These are phyloP conservation scores for Ustilaginoidea virens DNA, from an alignment of 2,329 filamentous ascomycete species.

Conservation along the genomic window DNA sequence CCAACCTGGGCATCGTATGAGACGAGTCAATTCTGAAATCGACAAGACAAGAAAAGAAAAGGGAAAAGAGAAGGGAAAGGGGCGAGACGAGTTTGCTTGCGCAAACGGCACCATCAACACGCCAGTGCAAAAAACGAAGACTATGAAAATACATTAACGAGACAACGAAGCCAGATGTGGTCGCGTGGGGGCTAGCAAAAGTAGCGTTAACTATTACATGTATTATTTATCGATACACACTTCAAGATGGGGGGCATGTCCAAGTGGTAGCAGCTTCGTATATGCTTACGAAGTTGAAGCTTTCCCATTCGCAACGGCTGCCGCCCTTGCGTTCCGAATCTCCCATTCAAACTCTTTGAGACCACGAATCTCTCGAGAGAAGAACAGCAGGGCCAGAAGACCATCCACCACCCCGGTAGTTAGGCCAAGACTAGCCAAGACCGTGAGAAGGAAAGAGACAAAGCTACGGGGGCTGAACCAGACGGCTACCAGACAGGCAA, in stretches of 20 bases:
- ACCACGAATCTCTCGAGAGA: slow-evolving; percentile 66
- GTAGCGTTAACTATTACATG: too few relatives aligned
- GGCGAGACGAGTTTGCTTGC: too few relatives aligned
- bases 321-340: slow-evolving; percentile 50
- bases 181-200: too few relatives aligned
- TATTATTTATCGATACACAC: too few relatives aligned
- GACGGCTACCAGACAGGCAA: slow-evolving; percentile 63
- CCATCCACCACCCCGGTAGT: slow-evolving; percentile 68
- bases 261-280: background rate
- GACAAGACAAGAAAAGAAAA: too few relatives aligned
- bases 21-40: slow-evolving; percentile 2
- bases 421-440: slow-evolving; percentile 66
- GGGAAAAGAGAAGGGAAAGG: too few relatives aligned
- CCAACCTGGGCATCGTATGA: slow-evolving; percentile 1
- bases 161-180: too few relatives aligned
- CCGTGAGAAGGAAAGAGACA: slow-evolving; percentile 63
- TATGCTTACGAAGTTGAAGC: too few relatives aligned
- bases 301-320: slow-evolving; percentile 11
- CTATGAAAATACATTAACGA: too few relatives aligned
- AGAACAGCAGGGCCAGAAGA: slow-evolving; percentile 73
- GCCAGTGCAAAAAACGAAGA: too few relatives aligned
- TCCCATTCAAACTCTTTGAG: slow-evolving; percentile 93
- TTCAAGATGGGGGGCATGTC: background rate
- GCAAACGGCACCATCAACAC: too few relatives aligned
- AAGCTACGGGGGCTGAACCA: slow-evolving; percentile 75